Percentiles rank a stretch among this genome's conserved stretches.
Evolutionary conservation across 352 stramenopile species (phyloP).

Genomic region (Pythium sp.): DNA sequence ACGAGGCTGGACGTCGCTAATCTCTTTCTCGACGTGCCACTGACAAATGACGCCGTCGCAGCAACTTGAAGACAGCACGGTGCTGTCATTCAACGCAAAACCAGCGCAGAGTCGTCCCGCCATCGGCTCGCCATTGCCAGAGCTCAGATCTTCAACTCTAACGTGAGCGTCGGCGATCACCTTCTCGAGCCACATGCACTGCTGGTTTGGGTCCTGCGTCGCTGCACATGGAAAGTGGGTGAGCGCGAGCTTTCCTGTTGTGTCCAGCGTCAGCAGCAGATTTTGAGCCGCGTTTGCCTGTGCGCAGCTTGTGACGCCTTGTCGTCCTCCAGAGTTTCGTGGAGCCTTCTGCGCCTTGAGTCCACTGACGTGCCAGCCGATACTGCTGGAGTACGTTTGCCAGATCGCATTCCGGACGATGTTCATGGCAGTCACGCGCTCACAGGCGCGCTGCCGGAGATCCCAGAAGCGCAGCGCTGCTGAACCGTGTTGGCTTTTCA

Average conservation of each 20-base stretch:
- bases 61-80: conserved; percentile 49
- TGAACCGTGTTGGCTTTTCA: conserved; percentile 51
- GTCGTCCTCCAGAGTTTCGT: no score
- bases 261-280: conserved; percentile 14
- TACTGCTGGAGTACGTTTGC: conserved; percentile 45
- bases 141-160: neutral
- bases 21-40: conserved; percentile 58
- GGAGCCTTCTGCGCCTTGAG: conserved; percentile 3
- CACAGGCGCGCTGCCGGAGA: conserved; percentile 39
- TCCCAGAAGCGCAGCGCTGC: conserved; percentile 57
- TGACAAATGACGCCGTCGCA: conserved; percentile 58
- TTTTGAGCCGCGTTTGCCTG: conserved; percentile 18
- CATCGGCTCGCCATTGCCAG: conserved; percentile 1
- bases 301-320: neutral
- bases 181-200: conserved; percentile 22
- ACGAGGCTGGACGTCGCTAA: conserved; percentile 41
- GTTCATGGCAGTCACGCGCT: conserved; percentile 44
- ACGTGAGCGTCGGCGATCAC: conserved; percentile 22
- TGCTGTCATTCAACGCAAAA: conserved; percentile 63
- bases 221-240: conserved; percentile 20
- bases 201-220: conserved; percentile 1
- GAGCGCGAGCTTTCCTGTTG: conserved; percentile 14
- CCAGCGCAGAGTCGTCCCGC: conserved; percentile 14
- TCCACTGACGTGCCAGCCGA: conserved; percentile 41
- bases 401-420: conserved; percentile 47